Percentiles rank a stretch among this genome's conserved stretches.
phyloP scores from a whole-genome alignment of 768 basidiomycete genomes.

The Mycena galericulata region DNA sequence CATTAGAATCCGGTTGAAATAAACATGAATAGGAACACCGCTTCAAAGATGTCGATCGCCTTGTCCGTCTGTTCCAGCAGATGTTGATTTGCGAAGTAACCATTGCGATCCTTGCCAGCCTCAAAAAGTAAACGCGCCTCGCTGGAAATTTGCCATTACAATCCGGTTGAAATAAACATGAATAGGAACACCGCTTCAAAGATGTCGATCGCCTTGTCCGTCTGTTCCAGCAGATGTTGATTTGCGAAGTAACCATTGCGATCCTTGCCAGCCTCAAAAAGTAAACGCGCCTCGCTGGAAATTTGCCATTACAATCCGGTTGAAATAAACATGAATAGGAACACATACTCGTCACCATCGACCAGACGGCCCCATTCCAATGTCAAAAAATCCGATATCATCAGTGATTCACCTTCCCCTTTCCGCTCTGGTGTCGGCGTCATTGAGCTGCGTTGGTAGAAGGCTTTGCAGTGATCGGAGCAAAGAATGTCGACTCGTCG shows the following conservation, averaged over 20 bases:
- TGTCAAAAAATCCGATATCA: conserved; percentile 4
- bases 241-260: conserved; percentile 39
- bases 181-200: no score
- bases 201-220: no score
- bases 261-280: conserved; percentile 41
- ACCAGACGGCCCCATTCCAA: conserved; percentile 4
- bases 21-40: no score
- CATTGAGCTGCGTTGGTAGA: not conserved
- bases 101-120: no score
- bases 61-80: no score
- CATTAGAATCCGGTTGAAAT: no score
- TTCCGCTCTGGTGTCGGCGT: not conserved
- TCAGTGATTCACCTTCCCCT: conserved; percentile 17
- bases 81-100: no score
- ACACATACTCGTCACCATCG: not conserved
- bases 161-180: no score
- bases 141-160: no score
- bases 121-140: no score
- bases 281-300: conserved; percentile 32
- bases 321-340: not conserved
- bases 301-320: not conserved
- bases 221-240: conserved; percentile 39
- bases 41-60: no score
- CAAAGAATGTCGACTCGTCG: not conserved
- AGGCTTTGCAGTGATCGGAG: not conserved